A percentile compares a stretch with the other conserved stretches of the same genome.
Conservation (phyloP, 331 rosid species). For the Prunus yedoensis region DNA sequence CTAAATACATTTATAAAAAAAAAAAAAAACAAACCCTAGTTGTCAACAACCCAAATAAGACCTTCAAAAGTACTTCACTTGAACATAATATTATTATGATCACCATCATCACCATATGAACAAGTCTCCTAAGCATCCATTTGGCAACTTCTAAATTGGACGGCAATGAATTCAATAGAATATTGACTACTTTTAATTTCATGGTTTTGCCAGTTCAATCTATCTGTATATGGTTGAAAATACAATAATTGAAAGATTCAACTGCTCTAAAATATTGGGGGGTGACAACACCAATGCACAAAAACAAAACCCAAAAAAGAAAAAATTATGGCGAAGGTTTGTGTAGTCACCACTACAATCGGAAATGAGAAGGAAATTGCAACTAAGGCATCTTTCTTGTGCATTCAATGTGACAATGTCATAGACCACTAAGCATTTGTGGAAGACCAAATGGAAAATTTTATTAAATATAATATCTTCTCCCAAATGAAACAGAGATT, state of each 20-base stretch:
- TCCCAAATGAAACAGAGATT: background rate
- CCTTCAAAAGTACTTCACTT: background rate
- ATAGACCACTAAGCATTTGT: constrained; percentile 31
- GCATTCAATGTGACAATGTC: constrained; percentile 31
- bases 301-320: background rate
- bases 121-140: background rate
- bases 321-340: no score
- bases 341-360: background rate
- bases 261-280: no score
- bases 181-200: background rate
- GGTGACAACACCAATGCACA: background rate
- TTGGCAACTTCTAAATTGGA: constrained; percentile 5
- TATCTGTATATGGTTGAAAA: background rate
- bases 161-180: background rate
- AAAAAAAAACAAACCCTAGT: no score
- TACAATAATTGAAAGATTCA: no score
- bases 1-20: background rate
- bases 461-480: background rate
- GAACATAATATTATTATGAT: background rate
- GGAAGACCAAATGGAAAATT: constrained; percentile 19
- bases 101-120: no score
- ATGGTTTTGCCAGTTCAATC: constrained; percentile 11
- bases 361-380: constrained; percentile 21
- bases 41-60: background rate
- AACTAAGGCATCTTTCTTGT: constrained; percentile 13